Base-by-base conservation (phyloP, 352 stramenopile species). In the Globisporangium emineosum region DNA sequence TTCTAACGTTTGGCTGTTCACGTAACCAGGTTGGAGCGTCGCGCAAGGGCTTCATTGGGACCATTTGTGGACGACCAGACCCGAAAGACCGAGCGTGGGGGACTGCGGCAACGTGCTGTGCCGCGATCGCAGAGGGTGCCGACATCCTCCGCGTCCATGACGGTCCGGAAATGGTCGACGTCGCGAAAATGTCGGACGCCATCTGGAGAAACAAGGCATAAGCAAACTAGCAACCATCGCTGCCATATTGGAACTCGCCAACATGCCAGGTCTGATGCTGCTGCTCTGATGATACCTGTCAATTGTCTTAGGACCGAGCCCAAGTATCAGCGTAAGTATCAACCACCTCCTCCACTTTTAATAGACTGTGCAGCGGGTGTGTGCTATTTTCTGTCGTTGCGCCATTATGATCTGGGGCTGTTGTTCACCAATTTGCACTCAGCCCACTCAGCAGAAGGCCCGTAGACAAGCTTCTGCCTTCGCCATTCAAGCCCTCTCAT, bases 1-100 rank as follows among this genome's bases (percentile, higher is more conserved):
- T 0, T 42, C 17, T 40, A 23, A 57, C 19, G 21, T 15, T 17
- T 25, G 8, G 9, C 25, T 59, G 25, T 9, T 43, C 23, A 15
- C 57, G 2, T 35, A 32, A 53, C 10, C 51, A 90, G 68, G 78
- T 99, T 57, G 97, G 97, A 9, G 88, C 95, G 7, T 99, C 93
- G 47, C 81, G 97, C 27, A 99, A 99, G 76, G 88, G 96, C n/a
- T 99, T 99, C 67, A 93, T 99, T 56, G 94, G 97, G 27, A 86
- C 96, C 65, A 92, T 99, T 50, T 97, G 90, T 53, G 87, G 79
- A 0, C 88, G 94, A 56, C 70, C 73, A 25, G 68, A 93, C 50
- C 83, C 96, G 15, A 83, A 86, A 52, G 86, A 98, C 47, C 79
- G 97, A 33, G 93, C 96, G 62, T 98, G 86, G 83, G 95, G 90